phyloP scores from a whole-genome alignment of 2,329 filamentous ascomycete genomes.

The Leptographium radiaticola region DNA sequence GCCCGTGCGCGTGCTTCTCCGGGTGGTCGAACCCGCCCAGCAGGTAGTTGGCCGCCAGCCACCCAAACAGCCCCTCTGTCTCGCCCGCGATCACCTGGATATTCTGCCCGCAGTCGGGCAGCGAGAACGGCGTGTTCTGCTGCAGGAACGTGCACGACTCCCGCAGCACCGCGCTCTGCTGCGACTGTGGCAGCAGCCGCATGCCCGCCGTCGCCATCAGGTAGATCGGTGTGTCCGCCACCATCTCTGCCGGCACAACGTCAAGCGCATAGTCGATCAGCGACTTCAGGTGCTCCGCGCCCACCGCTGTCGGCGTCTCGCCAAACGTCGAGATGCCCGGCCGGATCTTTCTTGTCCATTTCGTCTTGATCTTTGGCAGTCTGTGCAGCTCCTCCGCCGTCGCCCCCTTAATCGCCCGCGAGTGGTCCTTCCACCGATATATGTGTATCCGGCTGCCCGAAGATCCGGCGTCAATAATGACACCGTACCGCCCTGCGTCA shows the following conservation, averaged over 20 bases:
- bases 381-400: slow-evolving; percentile 46
- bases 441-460: slow-evolving; percentile 92
- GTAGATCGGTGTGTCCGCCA: slow-evolving; percentile 80
- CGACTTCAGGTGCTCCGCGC: slow-evolving; percentile 65
- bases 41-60: slow-evolving; percentile 94
- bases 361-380: slow-evolving; percentile 69
- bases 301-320: slow-evolving; percentile 60
- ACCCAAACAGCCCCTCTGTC: slow-evolving; percentile 91
- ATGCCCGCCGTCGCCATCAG: slow-evolving; percentile 93
- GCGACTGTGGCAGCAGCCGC: slow-evolving; percentile 62
- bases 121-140: slow-evolving; percentile 61
- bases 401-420: slow-evolving; percentile 50
- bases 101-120: slow-evolving; percentile 82
- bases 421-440: slow-evolving; percentile 80
- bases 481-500: slow-evolving; percentile 58
- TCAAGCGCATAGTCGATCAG: slow-evolving; percentile 73
- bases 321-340: slow-evolving; percentile 90
- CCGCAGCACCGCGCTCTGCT: slow-evolving; percentile 60
- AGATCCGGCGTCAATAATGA: slow-evolving; percentile 94
- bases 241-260: slow-evolving; percentile 61
- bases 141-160: slow-evolving; percentile 76
- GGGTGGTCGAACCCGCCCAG: slow-evolving; percentile 79
- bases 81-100: slow-evolving; percentile 92
- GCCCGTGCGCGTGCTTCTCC: slow-evolving; percentile 63
- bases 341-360: slow-evolving; percentile 87